These are phyloP conservation scores for Stenogyne calaminthoides DNA, from an alignment of 305 asterid genomes.

Conservation along the genomic window DNA sequence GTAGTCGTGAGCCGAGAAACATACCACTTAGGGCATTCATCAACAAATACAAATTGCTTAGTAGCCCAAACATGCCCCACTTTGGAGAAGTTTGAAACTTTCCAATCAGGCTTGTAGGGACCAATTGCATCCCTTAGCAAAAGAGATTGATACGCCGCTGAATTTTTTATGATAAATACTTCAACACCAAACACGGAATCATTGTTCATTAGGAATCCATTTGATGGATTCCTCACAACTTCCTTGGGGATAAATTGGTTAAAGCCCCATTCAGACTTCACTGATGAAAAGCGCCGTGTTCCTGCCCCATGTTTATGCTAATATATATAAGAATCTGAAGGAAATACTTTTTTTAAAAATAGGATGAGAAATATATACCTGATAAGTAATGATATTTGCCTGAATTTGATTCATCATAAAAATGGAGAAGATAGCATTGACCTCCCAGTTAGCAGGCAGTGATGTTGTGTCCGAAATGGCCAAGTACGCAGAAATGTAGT, in stretches of 20 bases:
- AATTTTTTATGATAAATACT: not conserved
- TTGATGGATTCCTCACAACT: not conserved
- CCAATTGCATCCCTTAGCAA: not conserved
- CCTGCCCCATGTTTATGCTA: too few species aligned
- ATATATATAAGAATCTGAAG: too few species aligned
- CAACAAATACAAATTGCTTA: not conserved
- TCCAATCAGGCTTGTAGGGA: not conserved
- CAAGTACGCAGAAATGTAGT: not conserved
- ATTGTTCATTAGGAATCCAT: not conserved
- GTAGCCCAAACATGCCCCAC: not conserved
- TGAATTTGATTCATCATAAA: not conserved
- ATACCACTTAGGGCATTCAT: not conserved
- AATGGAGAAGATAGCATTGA: not conserved
- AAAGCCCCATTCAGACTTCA: not conserved
- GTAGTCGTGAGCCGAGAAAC: not conserved
- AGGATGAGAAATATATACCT: not conserved
- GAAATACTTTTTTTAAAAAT: not conserved
- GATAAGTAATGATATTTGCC: not conserved
- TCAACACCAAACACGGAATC: not conserved
- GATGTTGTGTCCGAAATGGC: not conserved
- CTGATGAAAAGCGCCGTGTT: not conserved
- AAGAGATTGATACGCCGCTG: not conserved
- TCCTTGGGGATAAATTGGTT: not conserved
- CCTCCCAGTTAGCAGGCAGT: not conserved
- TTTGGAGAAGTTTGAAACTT: not conserved